Evolutionary conservation across 176 grass and related monocot genomes (phyloP).

Genomic region (Raddia guianensis): DNA sequence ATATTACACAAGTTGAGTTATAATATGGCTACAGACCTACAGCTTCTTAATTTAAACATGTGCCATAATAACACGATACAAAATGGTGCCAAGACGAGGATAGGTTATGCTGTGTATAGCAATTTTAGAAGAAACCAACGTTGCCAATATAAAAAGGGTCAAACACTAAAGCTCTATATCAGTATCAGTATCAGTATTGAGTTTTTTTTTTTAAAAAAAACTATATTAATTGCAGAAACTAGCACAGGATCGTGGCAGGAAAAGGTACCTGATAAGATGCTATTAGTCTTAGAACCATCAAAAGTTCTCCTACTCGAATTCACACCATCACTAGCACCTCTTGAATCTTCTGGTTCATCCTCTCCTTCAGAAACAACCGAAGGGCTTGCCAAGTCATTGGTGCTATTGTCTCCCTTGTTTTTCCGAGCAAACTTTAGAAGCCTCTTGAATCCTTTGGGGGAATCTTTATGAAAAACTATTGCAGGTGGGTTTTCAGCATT

Average conservation of each 20-base stretch:
- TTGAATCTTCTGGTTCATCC: conserved; percentile 85
- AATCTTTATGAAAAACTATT: conserved; percentile 96
- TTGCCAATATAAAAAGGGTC: neutral
- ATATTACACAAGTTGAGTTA: neutral
- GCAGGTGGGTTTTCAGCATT: conserved; percentile 99
- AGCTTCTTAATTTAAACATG: neutral
- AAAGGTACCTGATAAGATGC: conserved; percentile 75
- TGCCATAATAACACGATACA: neutral
- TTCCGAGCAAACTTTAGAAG: conserved; percentile 97
- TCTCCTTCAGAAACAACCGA: conserved; percentile 94
- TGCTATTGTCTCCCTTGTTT: conserved; percentile 80
- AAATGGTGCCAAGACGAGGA: neutral
- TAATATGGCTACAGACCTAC: neutral
- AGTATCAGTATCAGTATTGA: neutral
- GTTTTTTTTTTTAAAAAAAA: neutral
- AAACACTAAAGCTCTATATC: neutral
- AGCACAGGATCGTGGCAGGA: neutral
- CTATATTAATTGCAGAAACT: neutral
- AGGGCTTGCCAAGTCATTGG: conserved; percentile 71
- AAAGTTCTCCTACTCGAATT: conserved; percentile 69
- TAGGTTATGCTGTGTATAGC: neutral
- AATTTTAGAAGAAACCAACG: neutral
- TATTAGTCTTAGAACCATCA: conserved; percentile 59
- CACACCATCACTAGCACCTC: conserved; percentile 57
- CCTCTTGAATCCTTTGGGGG: conserved; percentile 98